Evolutionary conservation across 2,329 filamentous ascomycete species (phyloP).

Genomic region (Fusarium luffae): DNA sequence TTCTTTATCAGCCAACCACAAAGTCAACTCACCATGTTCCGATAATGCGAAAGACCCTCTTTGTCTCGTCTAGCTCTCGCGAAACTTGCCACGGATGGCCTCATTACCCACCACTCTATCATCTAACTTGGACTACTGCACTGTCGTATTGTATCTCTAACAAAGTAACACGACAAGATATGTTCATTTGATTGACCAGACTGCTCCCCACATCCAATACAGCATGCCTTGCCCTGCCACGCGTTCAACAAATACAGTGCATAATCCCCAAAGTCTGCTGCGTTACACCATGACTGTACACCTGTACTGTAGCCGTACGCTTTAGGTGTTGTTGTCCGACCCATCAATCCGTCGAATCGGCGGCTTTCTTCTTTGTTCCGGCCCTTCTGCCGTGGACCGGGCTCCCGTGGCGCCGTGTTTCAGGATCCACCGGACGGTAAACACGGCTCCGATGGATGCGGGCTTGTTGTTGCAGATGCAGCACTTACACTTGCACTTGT

Average conservation of each 20-base stretch:
- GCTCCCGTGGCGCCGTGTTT: constrained; percentile 31
- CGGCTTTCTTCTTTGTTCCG: constrained; percentile 3
- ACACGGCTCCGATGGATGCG: constrained; percentile 11
- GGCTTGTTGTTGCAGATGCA: constrained; percentile 1
- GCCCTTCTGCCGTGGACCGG: constrained; percentile 11
- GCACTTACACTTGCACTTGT: background rate
- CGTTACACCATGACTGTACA: background rate
- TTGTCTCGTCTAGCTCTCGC: background rate
- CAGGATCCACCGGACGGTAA: constrained; percentile 20
- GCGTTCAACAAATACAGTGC: constrained; percentile 37
- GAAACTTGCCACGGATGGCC: constrained; percentile 8
- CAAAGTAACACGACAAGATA: constrained; percentile 20
- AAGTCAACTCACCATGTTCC: background rate
- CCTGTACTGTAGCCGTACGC: constrained; percentile 1
- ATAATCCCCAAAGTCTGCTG: constrained; percentile 16
- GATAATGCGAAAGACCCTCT: background rate
- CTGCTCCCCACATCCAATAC: constrained; percentile 21
- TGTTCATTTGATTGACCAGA: background rate
- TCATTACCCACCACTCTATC: constrained; percentile 9
- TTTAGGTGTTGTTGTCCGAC: constrained; percentile 1
- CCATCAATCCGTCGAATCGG: constrained; percentile 21
- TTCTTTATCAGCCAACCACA: background rate
- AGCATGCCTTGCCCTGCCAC: constrained; percentile 29
- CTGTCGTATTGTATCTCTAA: constrained; percentile 17
- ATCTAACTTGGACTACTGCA: background rate